Evolutionary conservation across 2,329 filamentous ascomycete genomes (phyloP).

Genomic region (Neoscytalidium dimidiatum): DNA sequence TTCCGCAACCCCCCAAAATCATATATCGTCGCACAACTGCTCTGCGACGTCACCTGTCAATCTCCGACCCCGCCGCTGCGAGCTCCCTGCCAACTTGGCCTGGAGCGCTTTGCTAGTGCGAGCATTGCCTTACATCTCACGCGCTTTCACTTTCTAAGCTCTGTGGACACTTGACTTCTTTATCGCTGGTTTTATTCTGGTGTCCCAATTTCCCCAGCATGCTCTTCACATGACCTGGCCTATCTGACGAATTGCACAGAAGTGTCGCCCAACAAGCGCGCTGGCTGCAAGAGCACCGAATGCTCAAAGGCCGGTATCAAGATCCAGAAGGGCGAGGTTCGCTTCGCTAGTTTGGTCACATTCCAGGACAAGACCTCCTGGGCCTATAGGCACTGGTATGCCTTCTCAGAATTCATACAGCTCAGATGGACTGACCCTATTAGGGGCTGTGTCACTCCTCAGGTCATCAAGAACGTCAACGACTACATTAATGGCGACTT

Average conservation of each 20-base stretch:
- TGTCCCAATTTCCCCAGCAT: too few species aligned
- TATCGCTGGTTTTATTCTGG: too few species aligned
- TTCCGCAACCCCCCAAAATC: background rate
- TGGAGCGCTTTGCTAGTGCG: too few species aligned
- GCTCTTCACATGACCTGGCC: too few species aligned
- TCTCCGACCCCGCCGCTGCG: constrained; percentile 1
- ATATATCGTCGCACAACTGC: background rate
- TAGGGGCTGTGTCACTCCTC: constrained; percentile 88
- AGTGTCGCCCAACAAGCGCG: constrained; percentile 68
- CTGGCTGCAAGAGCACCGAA: constrained; percentile 69
- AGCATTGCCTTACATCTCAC: background rate
- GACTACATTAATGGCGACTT: constrained; percentile 60
- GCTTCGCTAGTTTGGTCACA: constrained; percentile 73
- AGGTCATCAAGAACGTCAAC: constrained; percentile 67
- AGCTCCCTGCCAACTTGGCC: too few species aligned
- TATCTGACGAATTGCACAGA: constrained; percentile 54
- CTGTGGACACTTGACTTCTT: too few species aligned
- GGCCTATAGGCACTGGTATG: constrained; percentile 86
- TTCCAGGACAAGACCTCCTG: constrained; percentile 64
- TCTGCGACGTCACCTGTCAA: constrained; percentile 1
- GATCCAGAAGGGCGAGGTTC: constrained; percentile 76
- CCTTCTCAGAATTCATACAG: constrained; percentile 3
- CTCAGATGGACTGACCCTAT: constrained; percentile 22
- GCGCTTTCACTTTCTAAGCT: too few species aligned
- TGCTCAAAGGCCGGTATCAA: constrained; percentile 73